Evolutionary conservation across 2,329 filamentous ascomycete species (phyloP).

Genomic region (Aspergillus sp.): DNA sequence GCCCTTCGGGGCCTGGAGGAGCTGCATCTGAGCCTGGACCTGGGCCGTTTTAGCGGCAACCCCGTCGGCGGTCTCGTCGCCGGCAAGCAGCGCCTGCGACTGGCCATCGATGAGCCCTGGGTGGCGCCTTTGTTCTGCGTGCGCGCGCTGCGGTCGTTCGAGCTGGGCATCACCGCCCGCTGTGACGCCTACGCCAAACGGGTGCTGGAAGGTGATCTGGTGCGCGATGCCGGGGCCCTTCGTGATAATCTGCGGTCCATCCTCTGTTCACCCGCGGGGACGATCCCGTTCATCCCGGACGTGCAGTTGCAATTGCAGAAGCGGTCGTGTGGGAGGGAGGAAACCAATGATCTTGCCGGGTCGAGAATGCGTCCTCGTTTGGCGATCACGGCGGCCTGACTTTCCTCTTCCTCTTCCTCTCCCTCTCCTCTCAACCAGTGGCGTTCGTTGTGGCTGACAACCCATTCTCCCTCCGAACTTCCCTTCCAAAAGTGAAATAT

Average conservation of each 20-base stretch:
- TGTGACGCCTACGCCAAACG: slow-evolving; percentile 31
- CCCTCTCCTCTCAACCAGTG: too few relatives aligned
- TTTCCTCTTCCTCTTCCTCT: slow-evolving; percentile 11
- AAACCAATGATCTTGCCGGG: neutral
- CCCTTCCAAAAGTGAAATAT: neutral
- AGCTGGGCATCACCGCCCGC: slow-evolving; percentile 33
- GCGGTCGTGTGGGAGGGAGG: slow-evolving; percentile 3
- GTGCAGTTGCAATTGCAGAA: neutral
- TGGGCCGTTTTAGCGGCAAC: slow-evolving; percentile 30
- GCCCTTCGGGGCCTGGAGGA: slow-evolving; percentile 18
- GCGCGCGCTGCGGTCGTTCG: slow-evolving; percentile 29
- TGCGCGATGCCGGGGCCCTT: slow-evolving; percentile 25
- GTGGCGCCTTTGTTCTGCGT: slow-evolving; percentile 29
- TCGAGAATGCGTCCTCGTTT: slow-evolving; percentile 16
- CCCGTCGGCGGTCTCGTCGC: slow-evolving; percentile 16
- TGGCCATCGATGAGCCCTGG: slow-evolving; percentile 29
- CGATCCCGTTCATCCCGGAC: slow-evolving; percentile 6
- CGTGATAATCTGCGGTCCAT: slow-evolving; percentile 26
- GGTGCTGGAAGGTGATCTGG: slow-evolving; percentile 27
- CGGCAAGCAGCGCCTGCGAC: slow-evolving; percentile 22
- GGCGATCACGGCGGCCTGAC: slow-evolving; percentile 31
- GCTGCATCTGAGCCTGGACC: slow-evolving; percentile 29
- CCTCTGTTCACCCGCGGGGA: slow-evolving; percentile 20
- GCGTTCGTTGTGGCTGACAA: neutral
- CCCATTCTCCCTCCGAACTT: neutral